Evolutionary conservation across 108 stramenopile genomes (phyloP), one percentile per base, ranked within the genome.

Genomic region (Nitzschia putrida): DNA sequence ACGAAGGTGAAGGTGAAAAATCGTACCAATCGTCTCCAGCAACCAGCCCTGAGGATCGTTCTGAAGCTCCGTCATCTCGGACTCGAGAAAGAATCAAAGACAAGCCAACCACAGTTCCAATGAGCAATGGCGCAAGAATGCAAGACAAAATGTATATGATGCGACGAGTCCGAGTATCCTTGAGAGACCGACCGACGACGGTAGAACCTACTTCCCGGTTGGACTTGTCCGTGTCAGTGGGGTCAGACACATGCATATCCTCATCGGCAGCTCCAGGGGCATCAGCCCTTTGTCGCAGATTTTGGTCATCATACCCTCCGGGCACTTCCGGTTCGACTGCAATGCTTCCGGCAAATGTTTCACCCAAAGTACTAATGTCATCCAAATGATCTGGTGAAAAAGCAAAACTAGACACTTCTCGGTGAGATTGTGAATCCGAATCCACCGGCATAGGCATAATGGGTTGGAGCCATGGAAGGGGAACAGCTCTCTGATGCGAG

Each of bases 21-120:
- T 34, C 29, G 29, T 34, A 34, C 29, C 29, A 34, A 34, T 34
- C 29, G 4, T 34, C 29, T 34, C 29, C 29, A 1, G 29, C 29
- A 34, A 4, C 29, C 29, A 34, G 29, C 4, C 29, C 29, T 34
- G 29, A 34, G 4, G 29, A 34, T 34, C 29, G 29, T 34, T 6
- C 18, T 6, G 47, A 49, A 49, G n/a, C 47, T 49, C 47, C n/a
- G n/a, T 49, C 47, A 49, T 49, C 47, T 49, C 47, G 47, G 18
- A 49, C 47, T 18, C 47, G 47, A 2, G 47, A 16, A 18, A 49
- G 18, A 49, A 49, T 49, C 47, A 49, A 18, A 18, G 47, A 49
- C 47, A 49, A 49, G n/a, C 47, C 47, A 6, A 49, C 47, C 47
- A 49, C 47, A 18, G 47, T 49, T 49, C 47, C 47, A 49, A 49